A percentile compares a stretch with the other conserved stretches of the same genome.
phyloP scores from a whole-genome alignment of 2,329 filamentous ascomycete genomes.

The Mycosphaerelloides madeirae region DNA sequence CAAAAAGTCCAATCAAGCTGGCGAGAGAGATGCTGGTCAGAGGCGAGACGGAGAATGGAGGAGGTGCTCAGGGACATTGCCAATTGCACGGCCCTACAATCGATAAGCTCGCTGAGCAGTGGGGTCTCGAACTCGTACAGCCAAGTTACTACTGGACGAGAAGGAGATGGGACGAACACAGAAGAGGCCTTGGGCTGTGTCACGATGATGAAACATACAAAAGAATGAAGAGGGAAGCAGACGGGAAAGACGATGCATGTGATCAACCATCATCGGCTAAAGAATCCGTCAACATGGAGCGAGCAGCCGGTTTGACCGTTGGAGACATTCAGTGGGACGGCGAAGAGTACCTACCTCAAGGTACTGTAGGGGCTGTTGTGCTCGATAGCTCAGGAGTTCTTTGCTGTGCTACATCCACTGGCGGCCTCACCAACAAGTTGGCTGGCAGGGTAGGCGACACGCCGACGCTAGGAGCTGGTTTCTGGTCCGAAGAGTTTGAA shows the following conservation, averaged over 20 bases:
- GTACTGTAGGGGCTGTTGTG: constrained; percentile 78
- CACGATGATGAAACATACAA: constrained; percentile 38
- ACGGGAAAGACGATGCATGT: constrained; percentile 18
- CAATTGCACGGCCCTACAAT: constrained; percentile 64
- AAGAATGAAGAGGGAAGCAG: constrained; percentile 35
- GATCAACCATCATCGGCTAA: background rate
- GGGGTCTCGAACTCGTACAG: constrained; percentile 67
- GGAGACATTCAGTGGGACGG: constrained; percentile 47
- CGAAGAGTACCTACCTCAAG: constrained; percentile 69
- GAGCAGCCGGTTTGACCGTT: background rate
- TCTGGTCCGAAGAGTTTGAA: constrained; percentile 84
- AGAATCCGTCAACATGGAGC: background rate
- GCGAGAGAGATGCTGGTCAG: constrained; percentile 66
- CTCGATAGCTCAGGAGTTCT: constrained; percentile 71
- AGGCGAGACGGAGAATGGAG: constrained; percentile 58
- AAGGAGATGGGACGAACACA: constrained; percentile 73
- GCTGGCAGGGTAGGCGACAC: constrained; percentile 83
- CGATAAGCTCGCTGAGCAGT: constrained; percentile 62
- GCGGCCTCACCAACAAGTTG: constrained; percentile 83
- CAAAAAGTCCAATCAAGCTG: constrained; percentile 75
- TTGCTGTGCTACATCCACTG: constrained; percentile 62
- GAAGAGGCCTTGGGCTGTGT: constrained; percentile 51
- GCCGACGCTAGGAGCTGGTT: constrained; percentile 75
- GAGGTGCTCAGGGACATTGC: constrained; percentile 62
- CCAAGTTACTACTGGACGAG: constrained; percentile 74